phyloP scores from a whole-genome alignment of 2,329 filamentous ascomycete species.

The Knufia fluminis region DNA sequence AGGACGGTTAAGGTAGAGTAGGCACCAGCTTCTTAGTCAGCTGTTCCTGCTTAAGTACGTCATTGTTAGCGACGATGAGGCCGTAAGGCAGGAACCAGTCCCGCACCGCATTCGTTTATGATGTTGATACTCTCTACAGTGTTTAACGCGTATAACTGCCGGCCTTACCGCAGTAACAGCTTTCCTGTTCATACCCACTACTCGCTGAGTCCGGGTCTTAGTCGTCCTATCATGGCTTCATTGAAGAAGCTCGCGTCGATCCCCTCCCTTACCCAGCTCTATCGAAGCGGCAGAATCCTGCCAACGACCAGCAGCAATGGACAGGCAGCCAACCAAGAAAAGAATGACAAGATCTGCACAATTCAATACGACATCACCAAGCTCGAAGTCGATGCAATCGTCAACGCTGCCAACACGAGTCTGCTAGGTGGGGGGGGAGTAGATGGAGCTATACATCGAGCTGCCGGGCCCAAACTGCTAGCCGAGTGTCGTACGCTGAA shows the following conservation, averaged over 20 bases:
- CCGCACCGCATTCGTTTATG: too few species aligned
- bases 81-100: too few species aligned
- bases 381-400: slow-evolving; percentile 69
- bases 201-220: neutral
- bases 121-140: too few species aligned
- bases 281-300: slow-evolving; percentile 47
- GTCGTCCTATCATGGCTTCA: neutral
- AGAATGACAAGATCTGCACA: slow-evolving; percentile 64
- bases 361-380: slow-evolving; percentile 73
- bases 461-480: slow-evolving; percentile 61
- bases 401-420: slow-evolving; percentile 78
- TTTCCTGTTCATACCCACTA: too few species aligned
- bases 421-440: slow-evolving; percentile 86
- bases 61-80: too few species aligned
- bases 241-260: slow-evolving; percentile 21
- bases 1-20: too few species aligned
- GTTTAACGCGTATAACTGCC: too few species aligned
- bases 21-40: too few species aligned
- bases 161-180: neutral
- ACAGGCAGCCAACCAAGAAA: slow-evolving; percentile 37
- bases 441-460: slow-evolving; percentile 75
- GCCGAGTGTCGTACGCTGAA: slow-evolving; percentile 61
- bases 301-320: slow-evolving; percentile 15
- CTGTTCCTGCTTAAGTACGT: too few species aligned
- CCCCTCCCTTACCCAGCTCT: slow-evolving; percentile 48